A percentile compares a stretch with the other conserved stretches of the same genome.
These are phyloP conservation scores for Groenewaldozyma tartarivorans DNA, from an alignment of 805 yeast genomes.

Conservation along the genomic window DNA sequence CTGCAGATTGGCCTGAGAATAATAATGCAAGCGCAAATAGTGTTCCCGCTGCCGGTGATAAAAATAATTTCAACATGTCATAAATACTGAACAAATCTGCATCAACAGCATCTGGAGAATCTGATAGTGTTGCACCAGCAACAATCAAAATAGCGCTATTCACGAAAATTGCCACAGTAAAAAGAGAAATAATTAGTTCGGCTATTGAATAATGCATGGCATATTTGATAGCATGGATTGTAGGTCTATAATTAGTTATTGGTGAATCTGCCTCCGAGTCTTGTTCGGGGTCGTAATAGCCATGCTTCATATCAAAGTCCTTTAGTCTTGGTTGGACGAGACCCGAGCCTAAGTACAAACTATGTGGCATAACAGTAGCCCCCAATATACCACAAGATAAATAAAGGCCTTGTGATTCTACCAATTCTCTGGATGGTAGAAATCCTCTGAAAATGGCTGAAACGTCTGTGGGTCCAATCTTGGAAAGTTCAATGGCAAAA, in stretches of 20 bases:
- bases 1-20: slow-evolving; percentile 92
- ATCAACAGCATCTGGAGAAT: slow-evolving; percentile 49
- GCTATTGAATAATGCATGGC: slow-evolving; percentile 73
- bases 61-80: slow-evolving; percentile 53
- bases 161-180: slow-evolving; percentile 86
- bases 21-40: slow-evolving; percentile 82
- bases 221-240: slow-evolving; percentile 69
- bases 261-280: slow-evolving; percentile 14
- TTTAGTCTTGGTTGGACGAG: slow-evolving; percentile 75
- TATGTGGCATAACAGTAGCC: slow-evolving; percentile 94
- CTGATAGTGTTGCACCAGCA: slow-evolving; percentile 77
- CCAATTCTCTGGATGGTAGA: slow-evolving; percentile 53
- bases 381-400: slow-evolving; percentile 79
- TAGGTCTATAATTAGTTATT: slow-evolving; percentile 45
- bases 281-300: slow-evolving; percentile 29
- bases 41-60: slow-evolving; percentile 79
- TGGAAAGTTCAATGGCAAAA: slow-evolving; percentile 56
- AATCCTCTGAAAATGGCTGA: slow-evolving; percentile 53
- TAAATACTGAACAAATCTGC: slow-evolving; percentile 82
- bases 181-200: slow-evolving; percentile 71
- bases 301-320: slow-evolving; percentile 59
- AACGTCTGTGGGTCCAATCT: slow-evolving; percentile 38
- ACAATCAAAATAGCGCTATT: slow-evolving; percentile 84
- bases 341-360: slow-evolving; percentile 76
- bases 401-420: slow-evolving; percentile 58